A percentile compares a stretch with the other conserved stretches of the same genome.
Evolutionary conservation across 345 rosid species (phyloP).

Genomic region (Melaleuca alternifolia): DNA sequence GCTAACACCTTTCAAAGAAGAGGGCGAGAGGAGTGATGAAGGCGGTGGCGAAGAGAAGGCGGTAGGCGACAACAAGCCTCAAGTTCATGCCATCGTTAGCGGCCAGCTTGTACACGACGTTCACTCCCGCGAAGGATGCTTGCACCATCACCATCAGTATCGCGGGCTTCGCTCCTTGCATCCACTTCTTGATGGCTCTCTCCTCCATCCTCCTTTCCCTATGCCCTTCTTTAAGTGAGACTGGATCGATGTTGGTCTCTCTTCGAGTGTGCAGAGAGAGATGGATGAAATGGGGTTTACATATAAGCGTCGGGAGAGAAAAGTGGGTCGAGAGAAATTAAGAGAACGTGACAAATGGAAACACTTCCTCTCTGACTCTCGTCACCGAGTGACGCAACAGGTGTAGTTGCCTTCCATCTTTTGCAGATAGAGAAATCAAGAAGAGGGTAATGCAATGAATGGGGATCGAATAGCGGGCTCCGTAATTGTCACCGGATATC

Average conservation of each 20-base stretch:
- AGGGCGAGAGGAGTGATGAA: slow-evolving; percentile 17
- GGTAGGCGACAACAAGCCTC: slow-evolving; percentile 11
- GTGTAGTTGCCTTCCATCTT: neutral
- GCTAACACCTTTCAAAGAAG: slow-evolving; percentile 12
- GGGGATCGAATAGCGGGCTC: neutral
- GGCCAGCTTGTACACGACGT: slow-evolving; percentile 9
- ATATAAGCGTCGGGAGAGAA: neutral
- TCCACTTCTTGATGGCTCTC: neutral
- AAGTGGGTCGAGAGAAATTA: neutral
- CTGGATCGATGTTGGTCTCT: neutral
- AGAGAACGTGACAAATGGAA: neutral
- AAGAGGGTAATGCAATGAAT: neutral
- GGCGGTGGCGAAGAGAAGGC: slow-evolving; percentile 15
- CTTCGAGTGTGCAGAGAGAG: neutral
- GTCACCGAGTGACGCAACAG: neutral
- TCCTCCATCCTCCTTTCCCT: neutral
- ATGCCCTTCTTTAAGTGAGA: neutral
- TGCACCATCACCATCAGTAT: slow-evolving; percentile 16
- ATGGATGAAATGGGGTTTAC: neutral
- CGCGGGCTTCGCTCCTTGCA: slow-evolving; percentile 5
- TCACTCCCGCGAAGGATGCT: slow-evolving; percentile 3
- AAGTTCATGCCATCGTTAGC: slow-evolving; percentile 15
- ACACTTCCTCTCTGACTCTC: neutral
- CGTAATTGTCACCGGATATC: neutral
- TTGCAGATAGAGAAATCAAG: neutral